phyloP scores from a whole-genome alignment of 1,284 basidiomycete genomes.

The Ustilago cynodontis region DNA sequence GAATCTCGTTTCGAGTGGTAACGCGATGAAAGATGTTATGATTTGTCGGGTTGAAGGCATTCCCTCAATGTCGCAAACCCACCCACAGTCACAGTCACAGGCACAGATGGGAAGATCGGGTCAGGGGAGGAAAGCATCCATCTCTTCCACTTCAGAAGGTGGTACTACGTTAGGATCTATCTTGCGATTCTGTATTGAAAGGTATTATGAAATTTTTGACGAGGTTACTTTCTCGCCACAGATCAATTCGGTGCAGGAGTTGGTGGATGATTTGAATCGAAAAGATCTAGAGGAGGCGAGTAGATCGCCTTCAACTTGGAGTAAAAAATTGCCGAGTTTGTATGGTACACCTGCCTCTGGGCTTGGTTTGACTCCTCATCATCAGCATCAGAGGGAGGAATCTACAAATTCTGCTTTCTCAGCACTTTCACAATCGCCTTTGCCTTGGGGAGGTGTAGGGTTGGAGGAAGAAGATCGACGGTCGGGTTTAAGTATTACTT shows the following conservation, averaged over 20 bases:
- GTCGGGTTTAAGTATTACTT: slow-evolving; percentile 28
- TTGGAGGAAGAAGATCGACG: slow-evolving; percentile 18
- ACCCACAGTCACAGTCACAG: too few relatives aligned
- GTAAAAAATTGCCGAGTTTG: slow-evolving; percentile 10
- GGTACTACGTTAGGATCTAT: slow-evolving; percentile 79
- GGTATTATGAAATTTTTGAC: slow-evolving; percentile 86
- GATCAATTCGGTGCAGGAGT: slow-evolving; percentile 28
- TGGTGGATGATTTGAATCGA: slow-evolving; percentile 30
- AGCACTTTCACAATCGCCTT: slow-evolving; percentile 18
- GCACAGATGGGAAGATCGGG: slow-evolving; percentile 1
- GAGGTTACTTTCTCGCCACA: slow-evolving; percentile 24
- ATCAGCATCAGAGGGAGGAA: slow-evolving; percentile 17
- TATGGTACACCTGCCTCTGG: slow-evolving; percentile 18
- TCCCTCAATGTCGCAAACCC: slow-evolving; percentile 78
- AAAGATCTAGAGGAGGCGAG: slow-evolving; percentile 5
- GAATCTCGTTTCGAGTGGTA: slow-evolving; percentile 74
- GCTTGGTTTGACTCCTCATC: background rate
- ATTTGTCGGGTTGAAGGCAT: slow-evolving; percentile 77
- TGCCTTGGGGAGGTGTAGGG: slow-evolving; percentile 13
- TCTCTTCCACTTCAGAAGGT: slow-evolving; percentile 32
- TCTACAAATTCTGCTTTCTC: slow-evolving; percentile 17
- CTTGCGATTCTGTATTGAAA: slow-evolving; percentile 81
- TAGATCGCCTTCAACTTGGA: slow-evolving; percentile 19
- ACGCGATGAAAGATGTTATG: slow-evolving; percentile 54
- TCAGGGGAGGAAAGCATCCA: slow-evolving; percentile 13